Conservation (phyloP, 495 filamentous ascomycete species). For the Penicillium cinerascens region DNA sequence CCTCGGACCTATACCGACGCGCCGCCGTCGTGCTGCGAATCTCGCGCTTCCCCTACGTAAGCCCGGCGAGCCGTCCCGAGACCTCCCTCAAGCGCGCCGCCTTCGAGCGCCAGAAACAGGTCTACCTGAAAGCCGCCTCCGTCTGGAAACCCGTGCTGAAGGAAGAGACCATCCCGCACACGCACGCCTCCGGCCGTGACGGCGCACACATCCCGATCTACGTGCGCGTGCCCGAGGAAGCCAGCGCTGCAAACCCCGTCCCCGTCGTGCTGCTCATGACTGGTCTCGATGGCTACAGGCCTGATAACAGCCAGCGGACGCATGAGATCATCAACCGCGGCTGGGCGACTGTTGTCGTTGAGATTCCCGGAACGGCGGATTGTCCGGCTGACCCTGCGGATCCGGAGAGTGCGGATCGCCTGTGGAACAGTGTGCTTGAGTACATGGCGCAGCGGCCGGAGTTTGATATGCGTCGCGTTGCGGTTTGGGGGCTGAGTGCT, state of each 20-base stretch:
- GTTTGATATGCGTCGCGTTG: constrained; percentile 61
- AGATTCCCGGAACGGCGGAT: constrained; percentile 80
- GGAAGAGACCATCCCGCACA: constrained; percentile 62
- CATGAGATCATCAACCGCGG: constrained; percentile 61
- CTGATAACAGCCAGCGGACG: constrained; percentile 70
- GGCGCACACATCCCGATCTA: constrained; percentile 61
- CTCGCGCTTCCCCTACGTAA: constrained; percentile 67
- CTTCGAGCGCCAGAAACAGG: constrained; percentile 64
- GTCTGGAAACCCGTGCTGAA: constrained; percentile 52
- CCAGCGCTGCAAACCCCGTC: constrained; percentile 34
- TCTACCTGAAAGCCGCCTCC: constrained; percentile 56
- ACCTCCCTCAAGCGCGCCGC: constrained; percentile 54
- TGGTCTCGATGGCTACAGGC: constrained; percentile 74
- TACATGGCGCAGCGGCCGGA: constrained; percentile 57
- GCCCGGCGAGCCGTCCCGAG: constrained; percentile 32
- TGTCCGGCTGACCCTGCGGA: constrained; percentile 62
- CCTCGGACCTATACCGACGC: constrained; percentile 62
- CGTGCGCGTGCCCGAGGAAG: constrained; percentile 53
- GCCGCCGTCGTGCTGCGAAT: constrained; percentile 72
- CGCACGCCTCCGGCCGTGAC: constrained; percentile 44
- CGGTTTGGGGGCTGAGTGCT: constrained; percentile 69
- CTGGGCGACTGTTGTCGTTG: constrained; percentile 60
- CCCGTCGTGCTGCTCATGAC: constrained; percentile 69
- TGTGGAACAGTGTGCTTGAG: constrained; percentile 57
- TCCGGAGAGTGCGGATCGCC: constrained; percentile 47